Percentiles rank a stretch among this genome's conserved stretches.
These are phyloP conservation scores for Pythium rhizo-oryzae DNA, from an alignment of 352 stramenopile species.

Conservation along the genomic window DNA sequence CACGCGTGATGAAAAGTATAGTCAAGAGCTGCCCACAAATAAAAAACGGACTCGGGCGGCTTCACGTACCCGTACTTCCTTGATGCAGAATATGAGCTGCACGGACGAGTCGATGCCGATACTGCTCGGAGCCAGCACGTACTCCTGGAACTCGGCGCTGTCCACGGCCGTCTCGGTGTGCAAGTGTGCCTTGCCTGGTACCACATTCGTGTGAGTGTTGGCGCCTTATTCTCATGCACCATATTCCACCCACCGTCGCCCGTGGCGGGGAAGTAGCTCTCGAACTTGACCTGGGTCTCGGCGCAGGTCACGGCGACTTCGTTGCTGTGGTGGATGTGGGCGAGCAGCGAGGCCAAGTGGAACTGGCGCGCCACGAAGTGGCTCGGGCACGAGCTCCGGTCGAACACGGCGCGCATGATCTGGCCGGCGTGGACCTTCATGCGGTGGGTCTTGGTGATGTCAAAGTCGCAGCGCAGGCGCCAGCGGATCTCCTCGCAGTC, in stretches of 20 bases:
- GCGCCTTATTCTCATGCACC: background rate
- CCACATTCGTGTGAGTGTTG: background rate
- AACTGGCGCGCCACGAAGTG: slow-evolving; percentile 62
- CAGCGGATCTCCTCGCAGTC: slow-evolving; percentile 73
- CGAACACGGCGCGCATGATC: slow-evolving; percentile 81
- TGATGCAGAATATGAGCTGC: slow-evolving; percentile 86
- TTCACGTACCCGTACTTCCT: slow-evolving; percentile 60
- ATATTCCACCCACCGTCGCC: slow-evolving; percentile 39
- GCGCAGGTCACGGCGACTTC: slow-evolving; percentile 76
- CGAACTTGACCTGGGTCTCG: slow-evolving; percentile 70
- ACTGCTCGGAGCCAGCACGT: slow-evolving; percentile 46
- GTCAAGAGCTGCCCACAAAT: background rate
- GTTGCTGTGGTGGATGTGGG: slow-evolving; percentile 81
- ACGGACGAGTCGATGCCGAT: slow-evolving; percentile 49
- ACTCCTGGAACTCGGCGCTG: slow-evolving; percentile 76
- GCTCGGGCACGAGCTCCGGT: slow-evolving; percentile 55
- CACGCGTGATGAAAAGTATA: background rate
- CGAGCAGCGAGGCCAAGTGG: slow-evolving; percentile 72
- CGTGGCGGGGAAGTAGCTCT: slow-evolving; percentile 72
- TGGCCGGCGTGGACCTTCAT: slow-evolving; percentile 82
- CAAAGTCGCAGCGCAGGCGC: slow-evolving; percentile 76
- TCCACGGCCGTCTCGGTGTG: slow-evolving; percentile 86
- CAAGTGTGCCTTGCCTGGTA: slow-evolving; percentile 62
- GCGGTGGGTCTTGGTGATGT: slow-evolving; percentile 86
- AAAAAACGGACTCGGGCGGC: background rate